These are phyloP conservation scores for Podaxis mareebaensis DNA, from an alignment of 768 basidiomycete genomes.

Conservation along the genomic window DNA sequence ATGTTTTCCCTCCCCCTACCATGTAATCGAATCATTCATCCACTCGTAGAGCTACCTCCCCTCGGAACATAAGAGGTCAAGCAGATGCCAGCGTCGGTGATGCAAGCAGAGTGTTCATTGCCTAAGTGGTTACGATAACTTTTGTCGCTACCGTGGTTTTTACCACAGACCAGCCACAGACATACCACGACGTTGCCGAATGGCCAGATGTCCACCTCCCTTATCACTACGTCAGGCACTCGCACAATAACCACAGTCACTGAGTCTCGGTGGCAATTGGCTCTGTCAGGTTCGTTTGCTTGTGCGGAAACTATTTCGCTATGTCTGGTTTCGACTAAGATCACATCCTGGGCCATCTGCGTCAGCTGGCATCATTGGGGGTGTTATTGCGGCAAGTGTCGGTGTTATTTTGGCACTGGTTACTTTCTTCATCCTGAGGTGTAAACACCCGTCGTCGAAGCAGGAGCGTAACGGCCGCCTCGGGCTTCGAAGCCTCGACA, in stretches of 20 bases:
- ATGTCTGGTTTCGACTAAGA: not conserved
- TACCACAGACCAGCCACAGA: no score
- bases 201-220: no score
- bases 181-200: no score
- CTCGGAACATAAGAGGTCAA: not conserved
- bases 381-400: constrained; percentile 1
- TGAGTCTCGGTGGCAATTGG: no score
- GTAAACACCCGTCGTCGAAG: not conserved
- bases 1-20: no score
- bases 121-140: no score
- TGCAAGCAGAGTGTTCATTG: not conserved
- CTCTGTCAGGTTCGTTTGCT: no score
- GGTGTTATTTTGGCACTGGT: not conserved
- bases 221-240: no score
- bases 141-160: no score
- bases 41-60: not conserved
- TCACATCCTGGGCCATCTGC: not conserved
- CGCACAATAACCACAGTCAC: no score
- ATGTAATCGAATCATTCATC: no score
- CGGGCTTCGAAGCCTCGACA: not conserved
- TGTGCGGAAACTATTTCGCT: not conserved
- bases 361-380: not conserved
- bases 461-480: not conserved
- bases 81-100: not conserved
- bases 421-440: constrained; percentile 1